Percentiles rank a stretch among this genome's conserved stretches.
These are phyloP conservation scores for Phialocephala sp. DNA, from an alignment of 2,329 filamentous ascomycete species.

Conservation along the genomic window DNA sequence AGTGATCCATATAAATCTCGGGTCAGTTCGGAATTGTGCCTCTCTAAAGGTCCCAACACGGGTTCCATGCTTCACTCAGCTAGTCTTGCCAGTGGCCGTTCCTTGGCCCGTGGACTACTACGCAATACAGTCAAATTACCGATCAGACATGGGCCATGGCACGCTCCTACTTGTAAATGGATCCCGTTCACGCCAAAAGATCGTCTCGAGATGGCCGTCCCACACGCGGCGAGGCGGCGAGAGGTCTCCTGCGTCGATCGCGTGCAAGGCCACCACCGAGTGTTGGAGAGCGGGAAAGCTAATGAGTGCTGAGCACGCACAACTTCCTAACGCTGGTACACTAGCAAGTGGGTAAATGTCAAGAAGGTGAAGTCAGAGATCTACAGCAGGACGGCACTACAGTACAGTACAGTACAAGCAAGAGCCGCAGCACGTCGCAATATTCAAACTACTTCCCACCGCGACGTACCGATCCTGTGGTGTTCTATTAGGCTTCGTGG, in stretches of 20 bases:
- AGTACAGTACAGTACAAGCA: background rate
- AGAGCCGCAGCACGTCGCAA: background rate
- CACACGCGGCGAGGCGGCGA: background rate
- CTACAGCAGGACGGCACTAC: background rate
- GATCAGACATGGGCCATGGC: background rate
- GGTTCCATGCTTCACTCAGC: conserved; percentile 5
- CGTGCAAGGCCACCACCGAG: background rate
- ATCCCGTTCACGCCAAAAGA: background rate
- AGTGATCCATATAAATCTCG: background rate
- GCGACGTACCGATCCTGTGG: conserved; percentile 1
- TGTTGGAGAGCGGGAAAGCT: too few relatives aligned
- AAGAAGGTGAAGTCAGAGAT: too few relatives aligned
- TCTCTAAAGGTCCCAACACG: background rate
- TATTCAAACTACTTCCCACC: background rate
- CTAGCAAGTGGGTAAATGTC: too few relatives aligned
- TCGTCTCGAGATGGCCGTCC: background rate
- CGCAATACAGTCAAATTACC: conserved; percentile 1
- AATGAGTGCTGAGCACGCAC: background rate
- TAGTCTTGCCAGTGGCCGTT: background rate
- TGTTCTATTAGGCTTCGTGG: conserved; percentile 5
- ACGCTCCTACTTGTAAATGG: background rate
- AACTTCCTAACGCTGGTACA: too few relatives aligned
- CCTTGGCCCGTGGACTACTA: background rate
- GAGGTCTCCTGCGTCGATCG: background rate
- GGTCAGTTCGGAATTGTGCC: background rate